Conservation (phyloP, 352 stramenopile genomes). For the Globisporangium acanthophoron region DNA sequence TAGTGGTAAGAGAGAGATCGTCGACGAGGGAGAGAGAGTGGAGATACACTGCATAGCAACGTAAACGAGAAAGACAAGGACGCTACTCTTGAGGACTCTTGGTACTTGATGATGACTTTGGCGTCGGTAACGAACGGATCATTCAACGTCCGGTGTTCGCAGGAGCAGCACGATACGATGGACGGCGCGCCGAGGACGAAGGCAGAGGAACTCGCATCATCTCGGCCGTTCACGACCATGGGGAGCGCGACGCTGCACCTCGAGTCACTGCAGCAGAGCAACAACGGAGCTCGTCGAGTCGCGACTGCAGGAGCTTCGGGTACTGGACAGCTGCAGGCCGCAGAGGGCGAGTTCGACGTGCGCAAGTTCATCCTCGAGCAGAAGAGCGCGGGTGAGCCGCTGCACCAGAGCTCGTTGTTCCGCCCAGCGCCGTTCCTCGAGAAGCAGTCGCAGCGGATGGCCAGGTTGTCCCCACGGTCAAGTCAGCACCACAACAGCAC, state of each 20-base stretch:
- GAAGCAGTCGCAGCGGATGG: conserved; percentile 4
- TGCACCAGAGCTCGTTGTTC: conserved; percentile 62
- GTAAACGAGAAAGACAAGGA: too few species aligned
- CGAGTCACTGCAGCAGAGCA: conserved; percentile 12
- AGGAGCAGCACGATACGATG: neutral
- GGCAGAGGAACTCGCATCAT: conserved; percentile 4
- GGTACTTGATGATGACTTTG: neutral
- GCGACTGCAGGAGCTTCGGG: neutral
- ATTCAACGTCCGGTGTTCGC: neutral
- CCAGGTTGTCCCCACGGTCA: conserved; percentile 1
- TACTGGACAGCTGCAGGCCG: neutral
- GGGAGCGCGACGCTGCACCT: conserved; percentile 26
- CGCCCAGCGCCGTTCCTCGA: conserved; percentile 24
- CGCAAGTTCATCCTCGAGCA: conserved; percentile 62
- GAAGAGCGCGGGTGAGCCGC: conserved; percentile 30
- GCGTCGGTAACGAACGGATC: neutral
- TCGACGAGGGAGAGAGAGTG: too few species aligned
- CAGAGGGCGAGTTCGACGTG: conserved; percentile 44
- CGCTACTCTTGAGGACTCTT: too few species aligned
- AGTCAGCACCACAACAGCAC: conserved; percentile 1
- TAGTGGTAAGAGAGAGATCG: too few species aligned
- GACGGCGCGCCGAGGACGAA: neutral
- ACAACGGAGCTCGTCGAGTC: conserved; percentile 7
- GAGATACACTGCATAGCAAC: too few species aligned
- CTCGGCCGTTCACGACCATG: conserved; percentile 32